Evolutionary conservation across 2,329 filamentous ascomycete genomes (phyloP), one percentile per base, ranked within the genome.

Genomic region (Penicillium sp.): DNA sequence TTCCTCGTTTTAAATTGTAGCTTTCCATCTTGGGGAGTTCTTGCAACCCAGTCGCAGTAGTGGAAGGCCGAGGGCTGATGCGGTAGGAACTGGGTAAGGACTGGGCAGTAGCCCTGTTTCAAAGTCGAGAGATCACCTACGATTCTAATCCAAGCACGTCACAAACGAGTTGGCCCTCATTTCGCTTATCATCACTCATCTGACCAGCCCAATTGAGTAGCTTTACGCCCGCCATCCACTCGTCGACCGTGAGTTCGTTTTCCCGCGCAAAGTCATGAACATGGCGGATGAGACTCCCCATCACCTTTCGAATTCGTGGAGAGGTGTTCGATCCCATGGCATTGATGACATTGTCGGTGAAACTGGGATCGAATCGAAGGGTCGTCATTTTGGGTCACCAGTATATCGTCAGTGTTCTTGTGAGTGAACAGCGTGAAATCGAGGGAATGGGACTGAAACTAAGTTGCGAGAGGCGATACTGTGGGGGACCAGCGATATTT

Each of bases 321-420:
- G 76, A 75, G 8, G 82, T 81, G 62, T 87, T 83, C 53, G 85
- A 83, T 46, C 85, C 83, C 74, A 87, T 90, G 53, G 83, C 79
- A 52, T 86, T 78, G 66, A 90, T 79, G 72, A 90, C 85, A 68
- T 82, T 79, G 59, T 85, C 74, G 45, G 87, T 91, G 60, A 79
- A 70, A 51, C 66, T 65, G 43, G 74, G 74, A 54, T 76, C 70
- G 59, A 75, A 67, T 29, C 64, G 58, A 49, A 64, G 62, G 34
- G 58, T 52, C 25, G 64, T 57, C 57, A 66, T 58, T 45, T 49
- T 59, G 51, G 46, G 3, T 18, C 18, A 18, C 18, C 18, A 18
- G 18, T 18, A 18, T 18, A 18, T 18, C 18, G 18, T 18, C 18
- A 18, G 18, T 18, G 18, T 18, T 3, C 18, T 18, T 18, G 18